Evolutionary conservation across 495 filamentous ascomycete genomes (phyloP).

Genomic region (Glutinoglossum americanum): DNA sequence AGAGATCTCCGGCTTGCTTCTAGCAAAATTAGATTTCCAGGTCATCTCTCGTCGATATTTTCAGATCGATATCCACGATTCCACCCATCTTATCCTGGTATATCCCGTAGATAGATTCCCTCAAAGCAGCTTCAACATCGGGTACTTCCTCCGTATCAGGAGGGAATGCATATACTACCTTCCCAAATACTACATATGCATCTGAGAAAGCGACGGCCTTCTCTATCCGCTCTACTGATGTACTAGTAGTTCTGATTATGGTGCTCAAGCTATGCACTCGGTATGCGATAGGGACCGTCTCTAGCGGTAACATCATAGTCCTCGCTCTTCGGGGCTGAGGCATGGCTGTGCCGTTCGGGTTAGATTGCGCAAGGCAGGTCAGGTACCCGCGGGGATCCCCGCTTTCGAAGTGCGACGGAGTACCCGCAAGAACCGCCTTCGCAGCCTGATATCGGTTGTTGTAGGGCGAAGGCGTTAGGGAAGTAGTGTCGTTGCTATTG

Average conservation of each 20-base stretch:
- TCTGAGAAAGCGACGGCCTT: not conserved
- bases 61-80: not conserved
- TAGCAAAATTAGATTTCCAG: not conserved
- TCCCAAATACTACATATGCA: not conserved
- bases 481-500: conserved; percentile 16
- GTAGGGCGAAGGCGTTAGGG: conserved; percentile 16
- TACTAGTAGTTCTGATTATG: not conserved
- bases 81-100: not conserved
- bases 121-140: not conserved
- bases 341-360: not conserved
- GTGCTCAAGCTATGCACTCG: not conserved
- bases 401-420: not conserved
- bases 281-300: not conserved
- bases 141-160: not conserved
- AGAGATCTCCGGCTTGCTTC: too few relatives aligned
- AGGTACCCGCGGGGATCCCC: not conserved
- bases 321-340: not conserved
- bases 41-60: not conserved
- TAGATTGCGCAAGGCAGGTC: not conserved
- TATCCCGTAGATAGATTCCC: not conserved
- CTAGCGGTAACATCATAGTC: conserved; percentile 2
- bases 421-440: conserved; percentile 10
- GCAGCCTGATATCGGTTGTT: conserved; percentile 19
- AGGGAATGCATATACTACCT: not conserved
- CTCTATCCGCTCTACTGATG: not conserved